phyloP scores from a whole-genome alignment of 345 rosid species.

The Camelina hispida region DNA sequence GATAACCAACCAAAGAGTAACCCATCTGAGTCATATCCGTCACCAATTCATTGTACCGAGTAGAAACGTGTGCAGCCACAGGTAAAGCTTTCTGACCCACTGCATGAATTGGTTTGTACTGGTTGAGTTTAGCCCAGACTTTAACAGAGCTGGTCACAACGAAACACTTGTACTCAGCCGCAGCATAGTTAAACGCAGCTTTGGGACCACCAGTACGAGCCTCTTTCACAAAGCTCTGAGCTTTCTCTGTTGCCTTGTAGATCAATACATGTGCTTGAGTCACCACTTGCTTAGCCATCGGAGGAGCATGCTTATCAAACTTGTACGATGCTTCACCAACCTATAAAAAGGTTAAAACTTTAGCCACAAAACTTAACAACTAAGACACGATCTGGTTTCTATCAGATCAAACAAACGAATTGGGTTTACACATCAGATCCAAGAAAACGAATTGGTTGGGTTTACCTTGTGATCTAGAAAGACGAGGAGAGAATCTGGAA shows the following conservation, averaged over 20 bases:
- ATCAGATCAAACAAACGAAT: background rate
- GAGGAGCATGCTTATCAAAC: conserved; percentile 79
- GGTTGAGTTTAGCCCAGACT: conserved; percentile 58
- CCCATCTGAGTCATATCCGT: conserved; percentile 61
- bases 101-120: conserved; percentile 55
- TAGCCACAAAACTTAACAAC: background rate
- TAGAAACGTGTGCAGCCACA: conserved; percentile 57
- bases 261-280: conserved; percentile 50
- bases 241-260: conserved; percentile 52
- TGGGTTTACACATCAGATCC: conserved; percentile 17
- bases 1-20: conserved; percentile 52
- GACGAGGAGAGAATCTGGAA: conserved; percentile 72
- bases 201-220: conserved; percentile 64
- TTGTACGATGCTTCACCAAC: conserved; percentile 62
- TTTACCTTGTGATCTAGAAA: conserved; percentile 79
- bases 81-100: conserved; percentile 60
- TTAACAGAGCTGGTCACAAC: conserved; percentile 59
- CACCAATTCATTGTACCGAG: conserved; percentile 58
- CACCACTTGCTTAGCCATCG: conserved; percentile 59
- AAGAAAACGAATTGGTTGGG: background rate
- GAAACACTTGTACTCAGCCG: conserved; percentile 58
- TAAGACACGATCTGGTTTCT: background rate
- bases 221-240: conserved; percentile 54
- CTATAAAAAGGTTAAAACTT: conserved; percentile 45
- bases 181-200: conserved; percentile 61